These are phyloP conservation scores for Lachnellula occidentalis DNA, from an alignment of 2,329 filamentous ascomycete species.

Conservation along the genomic window DNA sequence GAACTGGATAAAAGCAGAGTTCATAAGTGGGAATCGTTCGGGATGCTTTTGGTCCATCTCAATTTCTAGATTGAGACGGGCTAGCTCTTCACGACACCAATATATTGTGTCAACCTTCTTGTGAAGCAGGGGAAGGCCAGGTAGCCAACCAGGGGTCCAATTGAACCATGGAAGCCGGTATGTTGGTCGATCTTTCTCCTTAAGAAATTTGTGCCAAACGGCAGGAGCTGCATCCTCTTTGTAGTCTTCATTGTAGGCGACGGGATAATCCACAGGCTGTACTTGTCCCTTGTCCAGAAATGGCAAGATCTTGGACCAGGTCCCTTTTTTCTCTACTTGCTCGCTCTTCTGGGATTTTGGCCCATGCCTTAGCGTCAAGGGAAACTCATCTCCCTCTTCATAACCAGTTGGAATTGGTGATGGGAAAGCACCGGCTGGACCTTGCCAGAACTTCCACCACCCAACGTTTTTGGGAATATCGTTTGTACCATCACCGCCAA, in stretches of 20 bases:
- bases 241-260: constrained; percentile 56
- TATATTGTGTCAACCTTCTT: constrained; percentile 95
- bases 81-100: constrained; percentile 80
- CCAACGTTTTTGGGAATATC: constrained; percentile 9
- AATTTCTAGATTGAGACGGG: constrained; percentile 84
- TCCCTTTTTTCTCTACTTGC: constrained; percentile 38
- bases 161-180: constrained; percentile 66
- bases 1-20: constrained; percentile 96
- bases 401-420: constrained; percentile 55
- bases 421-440: constrained; percentile 53
- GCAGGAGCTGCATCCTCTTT: constrained; percentile 56
- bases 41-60: constrained; percentile 82
- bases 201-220: constrained; percentile 81
- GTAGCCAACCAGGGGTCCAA: constrained; percentile 61
- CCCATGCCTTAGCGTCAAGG: constrained; percentile 35
- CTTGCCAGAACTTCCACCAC: constrained; percentile 65
- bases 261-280: constrained; percentile 45
- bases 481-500: constrained; percentile 18
- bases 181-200: constrained; percentile 75
- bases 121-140: constrained; percentile 70
- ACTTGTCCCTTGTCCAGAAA: constrained; percentile 35
- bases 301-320: constrained; percentile 49
- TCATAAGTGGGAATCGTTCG: constrained; percentile 86
- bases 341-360: not conserved
- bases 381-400: constrained; percentile 36